These are phyloP conservation scores for Kregervanrija fluxuum DNA, from an alignment of 805 yeast species.

Conservation along the genomic window DNA sequence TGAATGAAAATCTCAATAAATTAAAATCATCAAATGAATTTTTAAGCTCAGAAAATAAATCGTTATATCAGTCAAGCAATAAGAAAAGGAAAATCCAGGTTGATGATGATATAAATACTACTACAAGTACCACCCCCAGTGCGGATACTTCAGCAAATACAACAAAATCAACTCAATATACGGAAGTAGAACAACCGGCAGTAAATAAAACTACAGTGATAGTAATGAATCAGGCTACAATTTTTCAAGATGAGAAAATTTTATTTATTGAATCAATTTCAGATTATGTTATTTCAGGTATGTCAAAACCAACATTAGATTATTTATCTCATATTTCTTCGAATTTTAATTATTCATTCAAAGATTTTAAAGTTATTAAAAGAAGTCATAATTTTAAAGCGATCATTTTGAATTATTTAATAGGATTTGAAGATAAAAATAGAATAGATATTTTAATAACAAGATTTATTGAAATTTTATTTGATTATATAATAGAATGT, in stretches of 20 bases:
- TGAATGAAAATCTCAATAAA: conserved; percentile 31
- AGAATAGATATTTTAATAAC: conserved; percentile 44
- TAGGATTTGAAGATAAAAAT: conserved; percentile 33
- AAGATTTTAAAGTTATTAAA: conserved; percentile 23
- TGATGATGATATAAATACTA: conserved; percentile 5
- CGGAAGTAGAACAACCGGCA: neutral
- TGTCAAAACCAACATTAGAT: conserved; percentile 25
- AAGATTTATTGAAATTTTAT: conserved; percentile 32
- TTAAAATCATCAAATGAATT: conserved; percentile 52
- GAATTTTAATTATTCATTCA: conserved; percentile 19
- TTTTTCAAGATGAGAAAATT: conserved; percentile 32
- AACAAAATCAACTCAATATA: neutral
- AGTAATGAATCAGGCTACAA: conserved; percentile 23
- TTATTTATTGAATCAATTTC: conserved; percentile 31
- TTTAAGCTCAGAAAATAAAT: conserved; percentile 40
- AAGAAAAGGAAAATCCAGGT: conserved; percentile 20
- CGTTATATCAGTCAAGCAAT: conserved; percentile 13
- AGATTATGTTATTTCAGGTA: conserved; percentile 31
- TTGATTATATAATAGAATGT: conserved; percentile 22
- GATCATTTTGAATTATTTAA: conserved; percentile 35
- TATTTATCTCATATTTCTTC: conserved; percentile 29
- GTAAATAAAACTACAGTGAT: conserved; percentile 11
- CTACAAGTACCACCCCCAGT: conserved; percentile 4
- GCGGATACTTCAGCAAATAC: neutral
- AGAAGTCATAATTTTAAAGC: conserved; percentile 23